phyloP scores from a whole-genome alignment of 139 green algal species.

The Asterochloris erici region DNA sequence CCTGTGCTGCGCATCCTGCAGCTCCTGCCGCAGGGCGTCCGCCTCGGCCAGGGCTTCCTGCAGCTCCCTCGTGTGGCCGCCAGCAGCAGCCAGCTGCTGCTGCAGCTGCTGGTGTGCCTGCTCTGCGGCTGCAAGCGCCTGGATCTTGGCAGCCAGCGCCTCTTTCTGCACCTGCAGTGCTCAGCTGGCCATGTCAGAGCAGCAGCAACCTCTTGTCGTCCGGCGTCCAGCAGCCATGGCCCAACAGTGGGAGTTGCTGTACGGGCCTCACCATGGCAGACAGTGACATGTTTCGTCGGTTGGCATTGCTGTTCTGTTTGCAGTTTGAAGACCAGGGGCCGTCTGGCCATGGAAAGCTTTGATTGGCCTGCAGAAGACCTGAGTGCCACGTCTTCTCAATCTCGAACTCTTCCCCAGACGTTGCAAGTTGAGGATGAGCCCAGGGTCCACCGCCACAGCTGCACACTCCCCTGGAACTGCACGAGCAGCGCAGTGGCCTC shows the following conservation, averaged over 20 bases:
- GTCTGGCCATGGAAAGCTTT: too few relatives aligned
- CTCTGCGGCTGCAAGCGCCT: constrained; percentile 3
- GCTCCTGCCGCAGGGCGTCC: constrained; percentile 4
- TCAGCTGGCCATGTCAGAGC: background rate
- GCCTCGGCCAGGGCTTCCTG: background rate
- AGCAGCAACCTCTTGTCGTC: background rate
- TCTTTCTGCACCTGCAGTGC: background rate
- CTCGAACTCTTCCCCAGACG: too few relatives aligned
- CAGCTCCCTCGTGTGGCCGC: background rate
- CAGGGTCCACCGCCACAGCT: background rate
- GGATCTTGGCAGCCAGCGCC: background rate
- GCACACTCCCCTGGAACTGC: background rate
- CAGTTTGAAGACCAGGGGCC: too few relatives aligned
- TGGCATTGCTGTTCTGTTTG: too few relatives aligned
- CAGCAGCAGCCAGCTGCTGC: background rate
- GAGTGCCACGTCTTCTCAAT: too few relatives aligned
- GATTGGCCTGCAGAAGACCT: too few relatives aligned
- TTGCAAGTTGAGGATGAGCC: background rate
- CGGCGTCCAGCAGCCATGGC: background rate
- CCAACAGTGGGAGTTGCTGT: background rate
- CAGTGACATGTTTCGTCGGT: too few relatives aligned
- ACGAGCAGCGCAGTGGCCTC: background rate
- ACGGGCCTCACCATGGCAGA: background rate
- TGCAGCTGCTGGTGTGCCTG: constrained; percentile 10
- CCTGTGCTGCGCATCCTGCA: background rate